Conservation (phyloP, 2,329 filamentous ascomycete species). For the Lachnellula hyalina region DNA sequence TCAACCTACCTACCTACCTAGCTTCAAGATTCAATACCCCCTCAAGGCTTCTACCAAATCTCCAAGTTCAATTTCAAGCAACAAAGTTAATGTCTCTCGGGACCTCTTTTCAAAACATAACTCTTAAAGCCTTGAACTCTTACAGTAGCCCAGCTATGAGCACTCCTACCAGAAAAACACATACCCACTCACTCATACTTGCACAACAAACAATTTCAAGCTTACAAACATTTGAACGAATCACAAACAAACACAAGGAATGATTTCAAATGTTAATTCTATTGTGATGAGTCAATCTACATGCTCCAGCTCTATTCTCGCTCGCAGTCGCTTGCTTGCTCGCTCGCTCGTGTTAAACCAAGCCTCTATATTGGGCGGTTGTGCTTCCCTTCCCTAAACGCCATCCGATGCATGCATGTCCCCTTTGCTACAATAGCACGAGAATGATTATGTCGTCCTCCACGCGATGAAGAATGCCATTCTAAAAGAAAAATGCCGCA, state of each 20-base stretch:
- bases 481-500: conserved; percentile 7
- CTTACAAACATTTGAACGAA: background rate
- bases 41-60: too few relatives aligned
- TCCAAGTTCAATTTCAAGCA: too few relatives aligned
- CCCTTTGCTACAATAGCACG: background rate
- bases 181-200: background rate
- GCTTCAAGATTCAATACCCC: too few relatives aligned
- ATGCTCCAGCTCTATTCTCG: background rate
- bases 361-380: conserved; percentile 6
- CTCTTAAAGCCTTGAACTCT: too few relatives aligned
- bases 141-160: too few relatives aligned
- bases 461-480: conserved; percentile 8
- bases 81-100: too few relatives aligned
- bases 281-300: conserved; percentile 7
- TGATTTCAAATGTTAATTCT: conserved; percentile 4
- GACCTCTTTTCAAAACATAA: background rate
- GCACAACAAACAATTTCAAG: background rate
- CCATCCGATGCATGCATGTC: background rate
- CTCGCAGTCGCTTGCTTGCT: background rate
- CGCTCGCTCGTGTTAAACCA: conserved; percentile 1
- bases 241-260: background rate
- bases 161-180: background rate
- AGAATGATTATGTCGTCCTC: background rate
- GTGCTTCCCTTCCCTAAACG: background rate
- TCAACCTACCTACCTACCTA: too few relatives aligned